phyloP scores from a whole-genome alignment of 2,329 filamentous ascomycete species.

The Whalleya microplaca region DNA sequence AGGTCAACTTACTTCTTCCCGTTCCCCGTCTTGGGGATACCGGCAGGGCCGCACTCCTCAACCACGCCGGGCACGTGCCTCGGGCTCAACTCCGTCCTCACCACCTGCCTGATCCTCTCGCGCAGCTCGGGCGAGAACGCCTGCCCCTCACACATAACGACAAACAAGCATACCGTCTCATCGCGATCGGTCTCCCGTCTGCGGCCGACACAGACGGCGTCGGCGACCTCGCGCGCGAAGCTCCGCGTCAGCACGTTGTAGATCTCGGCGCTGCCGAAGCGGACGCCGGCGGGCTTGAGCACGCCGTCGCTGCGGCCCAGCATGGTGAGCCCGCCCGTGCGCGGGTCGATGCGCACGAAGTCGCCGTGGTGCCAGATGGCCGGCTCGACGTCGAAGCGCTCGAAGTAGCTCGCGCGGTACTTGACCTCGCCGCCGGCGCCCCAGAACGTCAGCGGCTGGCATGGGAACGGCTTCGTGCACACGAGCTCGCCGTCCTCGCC shows the following conservation, averaged over 20 bases:
- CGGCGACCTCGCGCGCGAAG: conserved; percentile 77
- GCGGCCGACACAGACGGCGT: conserved; percentile 85
- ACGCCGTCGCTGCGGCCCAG: conserved; percentile 91
- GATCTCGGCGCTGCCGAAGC: conserved; percentile 93
- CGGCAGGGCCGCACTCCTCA: conserved; percentile 74
- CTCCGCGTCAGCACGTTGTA: conserved; percentile 91
- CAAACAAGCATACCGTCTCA: conserved; percentile 86
- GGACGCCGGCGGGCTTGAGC: conserved; percentile 86
- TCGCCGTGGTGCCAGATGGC: conserved; percentile 92
- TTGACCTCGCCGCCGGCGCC: conserved; percentile 72
- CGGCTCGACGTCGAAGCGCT: conserved; percentile 63
- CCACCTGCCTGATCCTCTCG: conserved; percentile 64
- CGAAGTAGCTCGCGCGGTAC: conserved; percentile 86
- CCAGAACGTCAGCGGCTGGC: conserved; percentile 90
- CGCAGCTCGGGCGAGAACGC: conserved; percentile 64
- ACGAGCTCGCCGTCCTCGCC: conserved; percentile 85
- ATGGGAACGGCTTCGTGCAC: conserved; percentile 84
- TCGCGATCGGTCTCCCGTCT: conserved; percentile 73
- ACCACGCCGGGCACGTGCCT: conserved; percentile 87
- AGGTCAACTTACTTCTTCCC: conserved; percentile 83
- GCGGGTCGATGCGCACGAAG: conserved; percentile 73
- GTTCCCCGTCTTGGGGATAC: conserved; percentile 90
- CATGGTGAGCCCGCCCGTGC: conserved; percentile 83
- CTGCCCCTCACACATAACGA: conserved; percentile 70
- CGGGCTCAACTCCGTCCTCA: conserved; percentile 80